Evolutionary conservation across 2,329 filamentous ascomycete genomes (phyloP).

Genomic region (Neurospora sp.): DNA sequence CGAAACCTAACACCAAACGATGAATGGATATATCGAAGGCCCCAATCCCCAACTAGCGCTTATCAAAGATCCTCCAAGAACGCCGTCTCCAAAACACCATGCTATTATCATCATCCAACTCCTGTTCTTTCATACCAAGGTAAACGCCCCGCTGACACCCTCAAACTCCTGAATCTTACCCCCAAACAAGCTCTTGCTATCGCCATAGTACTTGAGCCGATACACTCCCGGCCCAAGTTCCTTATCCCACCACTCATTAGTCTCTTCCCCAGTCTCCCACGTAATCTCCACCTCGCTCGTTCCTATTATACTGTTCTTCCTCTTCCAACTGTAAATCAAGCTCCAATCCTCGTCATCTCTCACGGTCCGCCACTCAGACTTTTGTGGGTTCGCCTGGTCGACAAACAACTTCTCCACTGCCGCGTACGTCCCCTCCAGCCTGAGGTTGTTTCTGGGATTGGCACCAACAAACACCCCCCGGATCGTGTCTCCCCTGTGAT

Average conservation of each 20-base stretch:
- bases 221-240: constrained; percentile 50
- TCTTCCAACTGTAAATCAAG: constrained; percentile 69
- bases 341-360: constrained; percentile 75
- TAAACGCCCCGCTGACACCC: constrained; percentile 51
- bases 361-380: constrained; percentile 51
- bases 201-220: constrained; percentile 73
- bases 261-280: constrained; percentile 62
- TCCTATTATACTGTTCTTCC: constrained; percentile 58
- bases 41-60: neutral
- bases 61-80: neutral
- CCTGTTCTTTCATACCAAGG: constrained; percentile 16
- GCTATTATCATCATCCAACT: neutral
- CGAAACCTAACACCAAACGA: neutral
- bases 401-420: constrained; percentile 55
- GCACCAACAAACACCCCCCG: constrained; percentile 69
- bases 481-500: constrained; percentile 51
- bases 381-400: neutral
- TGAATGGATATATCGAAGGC: neutral
- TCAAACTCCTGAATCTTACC: constrained; percentile 58
- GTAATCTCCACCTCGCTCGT: constrained; percentile 68
- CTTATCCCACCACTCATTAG: constrained; percentile 37
- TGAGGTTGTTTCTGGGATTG: constrained; percentile 82
- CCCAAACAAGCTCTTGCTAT: constrained; percentile 53
- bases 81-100: neutral
- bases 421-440: constrained; percentile 66